Percentiles rank a stretch among this genome's conserved stretches.
Evolutionary conservation across 768 basidiomycete genomes (phyloP).

Genomic region (Pleurotus djamor): DNA sequence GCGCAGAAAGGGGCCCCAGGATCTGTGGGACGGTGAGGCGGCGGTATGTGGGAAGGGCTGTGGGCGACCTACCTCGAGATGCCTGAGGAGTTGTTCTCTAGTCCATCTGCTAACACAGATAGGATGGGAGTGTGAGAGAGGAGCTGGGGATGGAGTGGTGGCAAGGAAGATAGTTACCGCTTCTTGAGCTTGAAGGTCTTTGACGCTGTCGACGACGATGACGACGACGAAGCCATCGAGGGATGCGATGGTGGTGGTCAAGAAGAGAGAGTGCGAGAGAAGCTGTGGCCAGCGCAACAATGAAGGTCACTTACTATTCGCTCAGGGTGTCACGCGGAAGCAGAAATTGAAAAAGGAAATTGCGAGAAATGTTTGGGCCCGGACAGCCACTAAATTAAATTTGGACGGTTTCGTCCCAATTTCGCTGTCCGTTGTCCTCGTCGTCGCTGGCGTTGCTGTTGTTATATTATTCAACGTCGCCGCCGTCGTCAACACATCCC

Average conservation of each 20-base stretch:
- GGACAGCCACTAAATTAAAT: conserved; percentile 3
- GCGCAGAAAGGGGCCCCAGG: conserved; percentile 36
- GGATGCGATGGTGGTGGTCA: conserved; percentile 14
- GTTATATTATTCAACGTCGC: too few species aligned
- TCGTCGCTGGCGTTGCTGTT: neutral
- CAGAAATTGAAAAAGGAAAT: conserved; percentile 17
- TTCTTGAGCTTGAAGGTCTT: conserved; percentile 22
- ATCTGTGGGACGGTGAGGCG: conserved; percentile 24
- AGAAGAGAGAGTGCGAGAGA: conserved; percentile 12
- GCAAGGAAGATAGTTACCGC: conserved; percentile 27
- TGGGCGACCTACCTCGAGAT: conserved; percentile 37
- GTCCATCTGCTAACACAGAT: conserved; percentile 36
- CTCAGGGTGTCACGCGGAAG: conserved; percentile 25
- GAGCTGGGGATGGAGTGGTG: conserved; percentile 15
- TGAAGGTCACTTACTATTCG: conserved; percentile 13
- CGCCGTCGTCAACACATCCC: too few species aligned
- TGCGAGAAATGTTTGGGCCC: conserved; percentile 6
- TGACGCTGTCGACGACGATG: conserved; percentile 21
- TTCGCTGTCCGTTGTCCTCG: neutral
- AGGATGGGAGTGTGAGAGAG: conserved; percentile 19
- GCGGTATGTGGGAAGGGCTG: conserved; percentile 4
- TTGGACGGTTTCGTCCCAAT: neutral
- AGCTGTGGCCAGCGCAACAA: conserved; percentile 38
- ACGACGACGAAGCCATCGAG: conserved; percentile 40
- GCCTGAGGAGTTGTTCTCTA: conserved; percentile 45